Evolutionary conservation across 495 filamentous ascomycete genomes (phyloP).

Genomic region (Amphirosellinia nigrospora): DNA sequence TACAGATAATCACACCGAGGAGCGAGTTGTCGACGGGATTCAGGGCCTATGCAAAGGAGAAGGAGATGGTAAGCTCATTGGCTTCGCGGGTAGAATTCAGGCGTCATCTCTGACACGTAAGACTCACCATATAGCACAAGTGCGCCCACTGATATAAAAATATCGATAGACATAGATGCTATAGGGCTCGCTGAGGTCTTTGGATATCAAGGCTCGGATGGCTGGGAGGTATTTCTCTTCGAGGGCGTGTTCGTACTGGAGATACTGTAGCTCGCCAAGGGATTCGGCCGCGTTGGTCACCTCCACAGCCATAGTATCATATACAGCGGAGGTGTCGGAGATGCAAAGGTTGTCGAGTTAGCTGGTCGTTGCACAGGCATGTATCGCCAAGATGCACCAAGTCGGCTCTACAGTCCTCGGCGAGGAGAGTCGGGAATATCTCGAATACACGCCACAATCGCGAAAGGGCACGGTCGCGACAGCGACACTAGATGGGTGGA

Average conservation of each 20-base stretch:
- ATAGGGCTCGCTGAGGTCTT: slow-evolving; percentile 97
- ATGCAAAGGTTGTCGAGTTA: neutral
- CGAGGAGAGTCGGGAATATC: slow-evolving; percentile 3
- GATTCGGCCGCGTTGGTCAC: slow-evolving; percentile 37
- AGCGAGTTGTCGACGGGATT: slow-evolving; percentile 58
- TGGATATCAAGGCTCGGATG: slow-evolving; percentile 92
- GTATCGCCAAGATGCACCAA: neutral
- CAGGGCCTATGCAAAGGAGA: slow-evolving; percentile 62
- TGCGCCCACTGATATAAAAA: slow-evolving; percentile 99
- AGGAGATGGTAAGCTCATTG: slow-evolving; percentile 12
- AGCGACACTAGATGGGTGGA: neutral
- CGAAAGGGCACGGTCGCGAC: neutral
- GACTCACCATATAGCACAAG: slow-evolving; percentile 83
- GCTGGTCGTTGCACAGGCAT: neutral
- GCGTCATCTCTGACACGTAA: neutral
- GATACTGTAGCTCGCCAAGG: slow-evolving; percentile 70
- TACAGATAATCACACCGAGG: slow-evolving; percentile 93
- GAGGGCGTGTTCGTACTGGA: slow-evolving; percentile 79
- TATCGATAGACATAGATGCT: slow-evolving; percentile 99
- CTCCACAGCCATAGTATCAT: slow-evolving; percentile 32
- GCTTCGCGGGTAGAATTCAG: neutral
- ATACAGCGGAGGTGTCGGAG: neutral
- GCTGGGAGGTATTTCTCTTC: slow-evolving; percentile 83
- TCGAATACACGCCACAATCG: neutral
- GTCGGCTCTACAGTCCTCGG: neutral